Percentiles rank a stretch among this genome's conserved stretches.
Conservation (phyloP, 1,284 basidiomycete genomes). For the Nidula niveotomentosa region DNA sequence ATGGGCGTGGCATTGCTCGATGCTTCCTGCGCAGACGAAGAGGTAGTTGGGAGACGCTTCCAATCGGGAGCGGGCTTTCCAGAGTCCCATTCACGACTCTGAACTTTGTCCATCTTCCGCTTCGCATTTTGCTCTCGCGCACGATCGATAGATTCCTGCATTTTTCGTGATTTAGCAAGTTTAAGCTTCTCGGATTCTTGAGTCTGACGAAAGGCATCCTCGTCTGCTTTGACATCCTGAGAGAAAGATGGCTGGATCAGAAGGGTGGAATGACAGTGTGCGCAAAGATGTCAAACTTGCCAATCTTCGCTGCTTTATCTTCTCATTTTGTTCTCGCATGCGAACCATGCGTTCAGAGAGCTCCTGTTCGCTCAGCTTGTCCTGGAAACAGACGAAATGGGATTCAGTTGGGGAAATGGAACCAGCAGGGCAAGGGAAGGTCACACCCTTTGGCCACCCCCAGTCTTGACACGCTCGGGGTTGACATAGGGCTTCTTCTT, state of each 20-base stretch:
- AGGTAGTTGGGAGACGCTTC: conserved; percentile 21
- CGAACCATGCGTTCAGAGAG: conserved; percentile 71
- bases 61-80: conserved; percentile 57
- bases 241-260: conserved; percentile 5
- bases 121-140: conserved; percentile 75
- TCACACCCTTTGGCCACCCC: conserved; percentile 68
- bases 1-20: not conserved
- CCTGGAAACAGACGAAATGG: conserved; percentile 39
- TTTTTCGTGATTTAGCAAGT: conserved; percentile 54
- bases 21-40: conserved; percentile 5
- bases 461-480: conserved; percentile 76
- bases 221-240: conserved; percentile 76
- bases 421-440: conserved; percentile 1
- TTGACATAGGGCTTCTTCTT: conserved; percentile 72
- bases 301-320: conserved; percentile 74
- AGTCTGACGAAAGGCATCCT: conserved; percentile 70
- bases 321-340: conserved; percentile 77
- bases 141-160: conserved; percentile 65
- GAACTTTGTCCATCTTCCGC: conserved; percentile 75
- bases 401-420: conserved; percentile 1
- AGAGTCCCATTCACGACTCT: conserved; percentile 80
- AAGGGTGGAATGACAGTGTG: too few species aligned
- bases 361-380: conserved; percentile 72
- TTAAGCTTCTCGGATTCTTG: conserved; percentile 59
- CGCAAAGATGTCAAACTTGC: too few species aligned